Evolutionary conservation across 1,284 basidiomycete genomes (phyloP).

Genomic region (Cryptococcus deneoformans): DNA sequence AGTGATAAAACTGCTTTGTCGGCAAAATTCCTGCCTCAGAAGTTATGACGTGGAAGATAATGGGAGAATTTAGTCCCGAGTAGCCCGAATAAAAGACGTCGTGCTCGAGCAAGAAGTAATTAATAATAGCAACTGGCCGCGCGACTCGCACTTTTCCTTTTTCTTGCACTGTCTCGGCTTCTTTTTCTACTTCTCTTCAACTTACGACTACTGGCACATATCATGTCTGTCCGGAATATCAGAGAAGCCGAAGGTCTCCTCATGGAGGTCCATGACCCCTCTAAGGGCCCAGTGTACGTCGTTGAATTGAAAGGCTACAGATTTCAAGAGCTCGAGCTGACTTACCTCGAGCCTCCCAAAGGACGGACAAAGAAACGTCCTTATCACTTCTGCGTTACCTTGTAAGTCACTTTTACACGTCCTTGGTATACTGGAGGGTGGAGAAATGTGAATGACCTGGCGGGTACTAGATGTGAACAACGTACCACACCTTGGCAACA

Average conservation of each 20-base stretch:
- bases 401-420: conserved; percentile 49
- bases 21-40: no score
- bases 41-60: no score
- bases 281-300: conserved; percentile 43
- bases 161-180: no score
- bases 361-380: conserved; percentile 77
- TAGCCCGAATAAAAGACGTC: no score
- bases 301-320: no score
- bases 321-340: not conserved
- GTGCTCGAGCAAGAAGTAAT: no score
- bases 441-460: not conserved
- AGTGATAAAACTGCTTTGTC: no score
- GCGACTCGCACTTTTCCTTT: no score
- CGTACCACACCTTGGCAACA: conserved; percentile 98
- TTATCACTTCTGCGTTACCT: conserved; percentile 94
- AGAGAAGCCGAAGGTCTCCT: conserved; percentile 62
- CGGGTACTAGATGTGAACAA: conserved; percentile 79
- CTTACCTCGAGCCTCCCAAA: conserved; percentile 65
- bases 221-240: conserved; percentile 56
- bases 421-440: not conserved
- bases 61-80: no score
- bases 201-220: no score
- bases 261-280: conserved; percentile 51
- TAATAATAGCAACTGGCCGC: no score
- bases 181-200: no score